A percentile compares a stretch with the other conserved stretches of the same genome.
Conservation (phyloP, 2,329 filamentous ascomycete species). For the Cadophora malorum region DNA sequence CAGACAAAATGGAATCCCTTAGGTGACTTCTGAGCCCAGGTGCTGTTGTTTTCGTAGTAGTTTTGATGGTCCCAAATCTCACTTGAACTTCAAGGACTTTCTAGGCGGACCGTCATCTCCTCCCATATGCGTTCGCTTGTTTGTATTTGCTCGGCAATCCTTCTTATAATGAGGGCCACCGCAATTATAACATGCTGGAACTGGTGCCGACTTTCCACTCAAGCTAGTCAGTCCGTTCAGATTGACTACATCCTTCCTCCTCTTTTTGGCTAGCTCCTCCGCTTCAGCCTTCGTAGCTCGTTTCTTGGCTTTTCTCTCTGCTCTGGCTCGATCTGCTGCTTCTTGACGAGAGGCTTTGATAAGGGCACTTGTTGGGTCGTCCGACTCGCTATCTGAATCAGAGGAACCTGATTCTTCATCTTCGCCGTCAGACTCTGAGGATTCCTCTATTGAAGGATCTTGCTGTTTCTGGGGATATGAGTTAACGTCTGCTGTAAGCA, state of each 20-base stretch:
- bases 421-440: slow-evolving; percentile 47
- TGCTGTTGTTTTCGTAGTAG: slow-evolving; percentile 1
- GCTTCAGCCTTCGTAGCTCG: slow-evolving; percentile 55
- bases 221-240: slow-evolving; percentile 68
- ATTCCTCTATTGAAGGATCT: slow-evolving; percentile 45
- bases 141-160: slow-evolving; percentile 57
- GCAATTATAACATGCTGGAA: slow-evolving; percentile 61
- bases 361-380: slow-evolving; percentile 52
- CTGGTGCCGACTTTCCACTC: slow-evolving; percentile 52
- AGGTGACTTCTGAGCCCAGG: background rate
- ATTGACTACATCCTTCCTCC: slow-evolving; percentile 70
- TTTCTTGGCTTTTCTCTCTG: slow-evolving; percentile 54
- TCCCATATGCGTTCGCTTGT: slow-evolving; percentile 39
- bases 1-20: background rate
- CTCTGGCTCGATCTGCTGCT: slow-evolving; percentile 50
- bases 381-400: slow-evolving; percentile 45
- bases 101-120: slow-evolving; percentile 36
- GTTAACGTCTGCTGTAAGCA: slow-evolving; percentile 20
- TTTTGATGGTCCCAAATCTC: slow-evolving; percentile 2
- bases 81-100: slow-evolving; percentile 29
- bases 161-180: slow-evolving; percentile 63
- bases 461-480: slow-evolving; percentile 46
- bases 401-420: slow-evolving; percentile 43
- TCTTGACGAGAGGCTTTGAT: slow-evolving; percentile 54
- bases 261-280: slow-evolving; percentile 60